Evolutionary conservation across 2,329 filamentous ascomycete species (phyloP).

Genomic region (Alternaria sp.): DNA sequence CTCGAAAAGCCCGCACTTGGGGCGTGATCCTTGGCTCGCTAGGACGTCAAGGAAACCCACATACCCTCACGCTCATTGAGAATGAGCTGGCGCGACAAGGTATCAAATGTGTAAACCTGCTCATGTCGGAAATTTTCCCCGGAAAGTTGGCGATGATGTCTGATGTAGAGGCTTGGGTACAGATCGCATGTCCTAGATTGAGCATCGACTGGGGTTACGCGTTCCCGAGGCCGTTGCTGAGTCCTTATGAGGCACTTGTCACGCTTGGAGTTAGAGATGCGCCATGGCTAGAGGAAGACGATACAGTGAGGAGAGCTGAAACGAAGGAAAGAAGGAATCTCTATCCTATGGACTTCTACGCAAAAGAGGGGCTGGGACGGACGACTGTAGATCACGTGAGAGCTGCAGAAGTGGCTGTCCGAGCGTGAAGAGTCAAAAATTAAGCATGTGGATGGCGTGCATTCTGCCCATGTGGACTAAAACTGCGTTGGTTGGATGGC

Average conservation of each 20-base stretch:
- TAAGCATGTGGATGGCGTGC: not conserved
- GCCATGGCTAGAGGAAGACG: constrained; percentile 66
- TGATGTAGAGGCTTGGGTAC: constrained; percentile 97
- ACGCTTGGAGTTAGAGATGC: constrained; percentile 81
- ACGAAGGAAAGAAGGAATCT: constrained; percentile 64
- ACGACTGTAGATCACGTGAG: constrained; percentile 61
- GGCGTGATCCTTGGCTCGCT: constrained; percentile 92
- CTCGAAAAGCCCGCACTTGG: constrained; percentile 84
- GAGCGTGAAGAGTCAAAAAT: constrained; percentile 1
- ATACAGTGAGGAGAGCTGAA: constrained; percentile 30
- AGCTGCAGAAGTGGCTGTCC: constrained; percentile 28
- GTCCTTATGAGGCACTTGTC: constrained; percentile 93
- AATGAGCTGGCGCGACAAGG: constrained; percentile 73
- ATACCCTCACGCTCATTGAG: constrained; percentile 90
- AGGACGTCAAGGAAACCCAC: constrained; percentile 92
- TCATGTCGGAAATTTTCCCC: constrained; percentile 95
- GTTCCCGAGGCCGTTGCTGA: constrained; percentile 85
- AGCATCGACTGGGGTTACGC: constrained; percentile 99
- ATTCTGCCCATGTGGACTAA: not conserved
- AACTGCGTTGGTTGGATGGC: not conserved
- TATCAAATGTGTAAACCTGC: constrained; percentile 82
- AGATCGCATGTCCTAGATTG: constrained; percentile 93
- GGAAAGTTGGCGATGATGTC: constrained; percentile 91
- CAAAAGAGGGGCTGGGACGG: constrained; percentile 85
- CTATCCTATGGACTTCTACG: constrained; percentile 99